These are phyloP conservation scores for Aspergillus leporis DNA, from an alignment of 495 filamentous ascomycete species.

Conservation along the genomic window DNA sequence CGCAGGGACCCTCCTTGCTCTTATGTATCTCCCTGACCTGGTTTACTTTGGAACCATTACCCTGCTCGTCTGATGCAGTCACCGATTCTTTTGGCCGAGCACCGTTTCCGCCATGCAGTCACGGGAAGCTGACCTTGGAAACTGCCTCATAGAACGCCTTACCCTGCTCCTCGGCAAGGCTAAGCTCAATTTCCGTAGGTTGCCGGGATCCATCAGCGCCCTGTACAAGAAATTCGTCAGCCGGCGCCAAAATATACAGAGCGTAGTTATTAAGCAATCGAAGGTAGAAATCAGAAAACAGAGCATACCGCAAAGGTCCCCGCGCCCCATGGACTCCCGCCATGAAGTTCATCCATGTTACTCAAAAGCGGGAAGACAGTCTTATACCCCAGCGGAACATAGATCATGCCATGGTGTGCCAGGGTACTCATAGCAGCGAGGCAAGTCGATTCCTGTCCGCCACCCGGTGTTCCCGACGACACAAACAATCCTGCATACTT, in stretches of 20 bases:
- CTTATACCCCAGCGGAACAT: conserved; percentile 91
- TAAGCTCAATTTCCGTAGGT: conserved; percentile 71
- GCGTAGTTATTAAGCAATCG: not conserved
- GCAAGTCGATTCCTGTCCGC: conserved; percentile 90
- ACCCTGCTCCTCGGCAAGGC: conserved; percentile 79
- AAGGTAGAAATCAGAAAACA: not conserved
- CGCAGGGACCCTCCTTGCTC: too few species aligned
- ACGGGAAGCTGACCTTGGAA: conserved; percentile 69
- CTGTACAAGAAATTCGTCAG: too few species aligned
- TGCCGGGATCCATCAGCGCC: conserved; percentile 76
- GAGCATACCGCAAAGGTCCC: conserved; percentile 79
- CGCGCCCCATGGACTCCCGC: conserved; percentile 90
- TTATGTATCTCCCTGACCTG: too few species aligned
- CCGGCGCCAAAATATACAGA: too few species aligned
- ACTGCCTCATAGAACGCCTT: conserved; percentile 82
- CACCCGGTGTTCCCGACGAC: conserved; percentile 76
- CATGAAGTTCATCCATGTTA: conserved; percentile 74
- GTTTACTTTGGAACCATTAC: too few species aligned
- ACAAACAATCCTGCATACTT: conserved; percentile 94
- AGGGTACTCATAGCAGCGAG: conserved; percentile 83
- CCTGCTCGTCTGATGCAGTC: conserved; percentile 22
- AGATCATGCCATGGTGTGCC: conserved; percentile 92
- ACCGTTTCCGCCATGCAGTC: conserved; percentile 71
- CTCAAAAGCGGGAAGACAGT: conserved; percentile 67
- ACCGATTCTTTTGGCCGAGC: conserved; percentile 32